phyloP scores from a whole-genome alignment of 441 rosid species.

The Croton setiger region DNA sequence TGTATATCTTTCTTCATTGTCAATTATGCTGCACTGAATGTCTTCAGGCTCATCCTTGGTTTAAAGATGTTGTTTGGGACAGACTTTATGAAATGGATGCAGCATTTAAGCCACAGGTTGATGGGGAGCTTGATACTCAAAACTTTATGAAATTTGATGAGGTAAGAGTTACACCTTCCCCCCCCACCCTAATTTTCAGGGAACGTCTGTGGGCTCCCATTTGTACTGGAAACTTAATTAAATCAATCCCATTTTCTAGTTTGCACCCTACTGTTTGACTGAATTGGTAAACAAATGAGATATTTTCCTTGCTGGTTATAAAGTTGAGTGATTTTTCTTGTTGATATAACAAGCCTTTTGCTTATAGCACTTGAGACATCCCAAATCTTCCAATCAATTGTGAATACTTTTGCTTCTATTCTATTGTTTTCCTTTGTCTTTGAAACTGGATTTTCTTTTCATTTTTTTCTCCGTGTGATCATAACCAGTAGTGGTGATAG shows the following conservation, averaged over 20 bases:
- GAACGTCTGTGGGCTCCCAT: not conserved
- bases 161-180: constrained; percentile 34
- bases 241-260: constrained; percentile 2
- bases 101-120: constrained; percentile 87
- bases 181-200: not conserved
- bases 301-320: not conserved
- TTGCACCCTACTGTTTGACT: not conserved
- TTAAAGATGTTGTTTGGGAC: constrained; percentile 75
- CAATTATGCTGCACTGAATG: constrained; percentile 21
- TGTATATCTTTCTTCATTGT: constrained; percentile 9
- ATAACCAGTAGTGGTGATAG: not conserved
- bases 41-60: constrained; percentile 91
- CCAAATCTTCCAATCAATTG: not conserved
- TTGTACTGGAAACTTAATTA: not conserved
- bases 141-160: constrained; percentile 96
- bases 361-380: not conserved
- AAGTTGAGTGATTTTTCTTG: not conserved
- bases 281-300: not conserved
- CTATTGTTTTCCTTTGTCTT: not conserved
- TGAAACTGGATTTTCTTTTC: not conserved
- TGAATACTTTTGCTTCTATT: not conserved
- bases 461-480: not conserved
- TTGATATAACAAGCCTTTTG: not conserved
- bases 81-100: constrained; percentile 86
- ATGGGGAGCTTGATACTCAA: constrained; percentile 93